phyloP scores from a whole-genome alignment of 2,329 filamentous ascomycete genomes.

The Metarhizium humberi region DNA sequence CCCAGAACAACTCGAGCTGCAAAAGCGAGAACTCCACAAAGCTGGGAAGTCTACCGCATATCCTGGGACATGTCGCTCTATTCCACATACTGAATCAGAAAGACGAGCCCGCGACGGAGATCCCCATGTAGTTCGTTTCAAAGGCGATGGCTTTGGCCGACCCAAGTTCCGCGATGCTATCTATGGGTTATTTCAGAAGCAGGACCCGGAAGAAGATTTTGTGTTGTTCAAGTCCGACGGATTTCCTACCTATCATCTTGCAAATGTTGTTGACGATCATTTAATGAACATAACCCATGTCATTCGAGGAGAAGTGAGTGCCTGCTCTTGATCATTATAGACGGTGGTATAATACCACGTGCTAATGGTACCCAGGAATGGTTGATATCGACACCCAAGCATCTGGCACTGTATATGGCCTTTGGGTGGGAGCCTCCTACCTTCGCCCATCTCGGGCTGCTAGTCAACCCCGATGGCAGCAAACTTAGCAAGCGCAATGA shows the following conservation, averaged over 20 bases:
- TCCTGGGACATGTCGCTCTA: conserved; percentile 59
- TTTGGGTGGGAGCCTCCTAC: conserved; percentile 64
- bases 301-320: conserved; percentile 69
- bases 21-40: conserved; percentile 54
- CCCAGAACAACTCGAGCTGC: conserved; percentile 55
- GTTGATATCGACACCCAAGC: conserved; percentile 84
- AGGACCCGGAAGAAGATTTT: conserved; percentile 61
- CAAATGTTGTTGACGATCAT: conserved; percentile 94
- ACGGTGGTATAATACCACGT: not conserved
- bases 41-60: conserved; percentile 35
- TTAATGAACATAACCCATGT: conserved; percentile 95
- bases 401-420: conserved; percentile 61
- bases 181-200: conserved; percentile 58
- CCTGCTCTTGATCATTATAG: not conserved
- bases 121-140: conserved; percentile 68
- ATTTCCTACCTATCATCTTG: conserved; percentile 91
- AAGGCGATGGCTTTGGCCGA: conserved; percentile 43
- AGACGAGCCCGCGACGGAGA: conserved; percentile 61
- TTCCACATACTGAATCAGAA: conserved; percentile 59
- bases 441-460: conserved; percentile 75
- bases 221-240: conserved; percentile 88
- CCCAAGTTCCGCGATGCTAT: conserved; percentile 68
- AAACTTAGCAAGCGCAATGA: conserved; percentile 81
- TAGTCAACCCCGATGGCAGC: conserved; percentile 57
- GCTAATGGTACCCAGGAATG: conserved; percentile 55